phyloP scores from a whole-genome alignment of 148 eudicot genomes.

The Fagopyrum esculentum region DNA sequence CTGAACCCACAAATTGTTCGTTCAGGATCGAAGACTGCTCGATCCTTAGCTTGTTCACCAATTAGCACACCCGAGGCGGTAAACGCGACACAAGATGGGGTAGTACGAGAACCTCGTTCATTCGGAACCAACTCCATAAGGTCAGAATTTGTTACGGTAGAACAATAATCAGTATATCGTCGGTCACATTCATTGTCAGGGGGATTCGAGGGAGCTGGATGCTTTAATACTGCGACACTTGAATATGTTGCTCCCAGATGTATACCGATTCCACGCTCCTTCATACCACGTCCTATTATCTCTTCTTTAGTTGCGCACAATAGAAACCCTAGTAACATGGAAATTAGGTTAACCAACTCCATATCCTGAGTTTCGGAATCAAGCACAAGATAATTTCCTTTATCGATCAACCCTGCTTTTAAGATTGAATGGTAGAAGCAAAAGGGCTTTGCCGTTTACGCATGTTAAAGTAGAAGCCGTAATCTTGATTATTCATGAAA shows the following conservation, averaged over 20 bases:
- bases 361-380: too few relatives aligned
- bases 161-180: not conserved
- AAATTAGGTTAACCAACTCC: not conserved
- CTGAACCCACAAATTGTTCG: constrained; percentile 1
- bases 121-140: not conserved
- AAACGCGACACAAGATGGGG: not conserved
- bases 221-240: not conserved
- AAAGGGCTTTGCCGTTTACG: too few relatives aligned
- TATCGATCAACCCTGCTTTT: too few relatives aligned
- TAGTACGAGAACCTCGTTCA: not conserved
- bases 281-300: not conserved
- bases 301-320: not conserved
- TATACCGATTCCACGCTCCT: not conserved
- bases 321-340: not conserved
- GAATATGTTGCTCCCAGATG: not conserved
- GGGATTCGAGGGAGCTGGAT: not conserved
- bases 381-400: too few relatives aligned
- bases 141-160: not conserved
- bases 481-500: too few relatives aligned
- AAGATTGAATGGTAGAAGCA: too few relatives aligned
- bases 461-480: too few relatives aligned
- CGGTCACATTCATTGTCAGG: not conserved
- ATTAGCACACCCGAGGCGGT: not conserved
- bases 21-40: not conserved
- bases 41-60: not conserved